Evolutionary conservation across 805 yeast species (phyloP), one percentile per base, ranked within the genome.

Genomic region (Candida tammaniensis): DNA sequence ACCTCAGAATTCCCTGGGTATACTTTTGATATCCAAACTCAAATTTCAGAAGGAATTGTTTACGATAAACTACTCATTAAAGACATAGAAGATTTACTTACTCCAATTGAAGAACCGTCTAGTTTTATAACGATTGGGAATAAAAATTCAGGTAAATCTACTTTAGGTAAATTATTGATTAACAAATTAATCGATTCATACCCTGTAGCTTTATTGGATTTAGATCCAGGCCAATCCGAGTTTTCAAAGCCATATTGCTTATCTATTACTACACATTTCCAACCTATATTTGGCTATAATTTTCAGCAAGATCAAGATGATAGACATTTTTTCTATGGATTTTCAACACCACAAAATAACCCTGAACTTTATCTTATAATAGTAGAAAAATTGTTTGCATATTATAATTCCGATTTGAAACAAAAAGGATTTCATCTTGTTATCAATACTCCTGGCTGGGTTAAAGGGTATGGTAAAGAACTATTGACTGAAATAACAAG

Each of bases 221-320:
- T 86, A 1, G 98, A 89, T 52, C 95, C 96, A 0, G 96, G 95
- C 1, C 96, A 88, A 52, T 78, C 95, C 0, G 94, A 85, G 48
- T 78, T 71, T 43, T 78, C 88, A 0, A 64, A 65, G 7, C 93
- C 95, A 0, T 88, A 82, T 20, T 74, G 82, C 27, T 57, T 88
- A 2, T 77, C 94, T 0, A 55, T 84, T 9, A 65, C 74, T 1
- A 55, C 58, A 3, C 46, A 46, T 13, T 10, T 35, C 1, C 49
- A 57, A 4, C 58, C 60, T 9, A 39, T 60, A 8, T 44, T 55
- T 19, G 64, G 67, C 0, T 42, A 29, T 15, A 39, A 31, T 17
- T 32, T 36, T 27, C 35, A 36, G 17, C 24, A 38, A 12, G 35
- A 36, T 4, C 40, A 42, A 12, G 42, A 40, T 6, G 48, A 43